These are phyloP conservation scores for Pleurotus ostreatus DNA, from an alignment of 768 basidiomycete species.

Conservation along the genomic window DNA sequence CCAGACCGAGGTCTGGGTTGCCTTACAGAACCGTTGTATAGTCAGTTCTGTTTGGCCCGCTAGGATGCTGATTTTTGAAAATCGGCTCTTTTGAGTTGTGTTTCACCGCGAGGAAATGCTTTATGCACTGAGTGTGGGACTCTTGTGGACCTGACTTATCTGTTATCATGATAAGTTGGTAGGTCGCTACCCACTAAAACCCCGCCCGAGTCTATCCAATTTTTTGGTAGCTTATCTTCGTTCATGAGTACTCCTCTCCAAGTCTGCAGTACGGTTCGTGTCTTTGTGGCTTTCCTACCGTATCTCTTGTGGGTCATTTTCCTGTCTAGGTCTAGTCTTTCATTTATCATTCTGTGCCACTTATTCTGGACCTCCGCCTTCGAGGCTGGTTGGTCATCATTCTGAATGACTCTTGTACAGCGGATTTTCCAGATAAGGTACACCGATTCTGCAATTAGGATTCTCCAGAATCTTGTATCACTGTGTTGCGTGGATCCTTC, in stretches of 20 bases:
- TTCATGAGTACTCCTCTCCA: constrained; percentile 11
- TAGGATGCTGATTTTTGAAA: not conserved
- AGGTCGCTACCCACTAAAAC: constrained; percentile 19
- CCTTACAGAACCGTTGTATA: not conserved
- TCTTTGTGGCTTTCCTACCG: constrained; percentile 6
- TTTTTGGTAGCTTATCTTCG: constrained; percentile 8
- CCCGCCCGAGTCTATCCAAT: constrained; percentile 13
- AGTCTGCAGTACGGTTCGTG: constrained; percentile 4
- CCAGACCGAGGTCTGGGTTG: too few species aligned
- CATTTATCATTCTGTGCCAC: constrained; percentile 12
- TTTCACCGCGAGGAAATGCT: constrained; percentile 13
- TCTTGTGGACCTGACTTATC: not conserved
- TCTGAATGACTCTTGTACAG: constrained; percentile 14
- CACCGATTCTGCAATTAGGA: constrained; percentile 15
- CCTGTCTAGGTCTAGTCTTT: constrained; percentile 5
- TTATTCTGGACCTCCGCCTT: constrained; percentile 8
- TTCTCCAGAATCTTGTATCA: constrained; percentile 10
- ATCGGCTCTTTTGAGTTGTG: not conserved
- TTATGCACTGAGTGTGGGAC: constrained; percentile 14
- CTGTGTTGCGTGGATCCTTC: not conserved
- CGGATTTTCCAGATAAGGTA: constrained; percentile 18
- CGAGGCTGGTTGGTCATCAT: not conserved
- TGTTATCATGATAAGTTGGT: not conserved
- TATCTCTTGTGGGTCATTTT: constrained; percentile 5
- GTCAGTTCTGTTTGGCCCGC: not conserved